A percentile compares a stretch with the other conserved stretches of the same genome.
phyloP scores from a whole-genome alignment of 2,329 filamentous ascomycete species.

The Aspergillus sp. region DNA sequence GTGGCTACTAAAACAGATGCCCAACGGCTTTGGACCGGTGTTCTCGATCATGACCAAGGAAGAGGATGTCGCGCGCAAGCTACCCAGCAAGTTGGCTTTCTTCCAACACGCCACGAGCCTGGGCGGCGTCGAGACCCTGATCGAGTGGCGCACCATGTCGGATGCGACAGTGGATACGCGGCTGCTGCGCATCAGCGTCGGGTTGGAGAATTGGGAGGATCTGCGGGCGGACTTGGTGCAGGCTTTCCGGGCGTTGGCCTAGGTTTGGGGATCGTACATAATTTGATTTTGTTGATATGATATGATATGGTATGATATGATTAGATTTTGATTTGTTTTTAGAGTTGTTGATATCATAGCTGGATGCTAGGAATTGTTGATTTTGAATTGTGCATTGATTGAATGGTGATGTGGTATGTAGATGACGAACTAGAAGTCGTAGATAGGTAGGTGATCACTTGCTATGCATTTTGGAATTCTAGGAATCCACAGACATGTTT shows the following conservation, averaged over 20 bases:
- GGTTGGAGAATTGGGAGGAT: conserved; percentile 85
- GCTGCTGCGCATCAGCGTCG: conserved; percentile 78
- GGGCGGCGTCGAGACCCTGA: conserved; percentile 90
- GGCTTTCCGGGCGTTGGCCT: conserved; percentile 56
- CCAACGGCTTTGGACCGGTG: conserved; percentile 82
- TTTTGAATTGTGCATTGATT: no score
- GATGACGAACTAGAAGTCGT: no score
- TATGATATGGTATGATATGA: conserved; percentile 1
- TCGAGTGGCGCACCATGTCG: conserved; percentile 94
- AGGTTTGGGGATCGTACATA: conserved; percentile 34
- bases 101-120: conserved; percentile 96
- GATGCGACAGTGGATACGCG: conserved; percentile 70
- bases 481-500: no score
- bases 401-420: no score
- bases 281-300: background rate
- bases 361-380: no score
- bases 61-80: conserved; percentile 58
- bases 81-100: conserved; percentile 76
- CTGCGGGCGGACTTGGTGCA: conserved; percentile 70
- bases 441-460: no score
- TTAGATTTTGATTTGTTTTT: background rate
- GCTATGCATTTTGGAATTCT: no score
- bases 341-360: background rate
- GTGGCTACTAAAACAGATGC: conserved; percentile 89
- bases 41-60: conserved; percentile 71